Conservation (phyloP, 2,329 filamentous ascomycete genomes). For the Helminthosporium solani region DNA sequence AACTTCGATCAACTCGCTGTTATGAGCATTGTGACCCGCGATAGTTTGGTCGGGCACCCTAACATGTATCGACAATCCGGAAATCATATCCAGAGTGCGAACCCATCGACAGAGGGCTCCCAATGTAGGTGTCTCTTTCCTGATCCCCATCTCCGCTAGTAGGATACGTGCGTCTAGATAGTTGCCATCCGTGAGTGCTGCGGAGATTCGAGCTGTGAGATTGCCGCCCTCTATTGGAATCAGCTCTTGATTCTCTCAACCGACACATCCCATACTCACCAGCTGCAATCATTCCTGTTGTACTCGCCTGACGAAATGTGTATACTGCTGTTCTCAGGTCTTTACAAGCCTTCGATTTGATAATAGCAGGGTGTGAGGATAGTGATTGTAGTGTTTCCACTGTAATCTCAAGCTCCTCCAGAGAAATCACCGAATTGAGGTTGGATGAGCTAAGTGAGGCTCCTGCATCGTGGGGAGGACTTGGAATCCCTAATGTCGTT, state of each 20-base stretch:
- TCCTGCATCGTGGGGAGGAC: neutral
- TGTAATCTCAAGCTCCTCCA: conserved; percentile 66
- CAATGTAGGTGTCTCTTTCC: conserved; percentile 64
- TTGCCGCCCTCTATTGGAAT: conserved; percentile 55
- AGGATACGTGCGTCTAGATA: conserved; percentile 66
- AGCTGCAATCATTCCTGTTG: conserved; percentile 62
- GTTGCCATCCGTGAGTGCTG: conserved; percentile 64
- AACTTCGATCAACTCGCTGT: conserved; percentile 55
- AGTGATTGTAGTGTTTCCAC: conserved; percentile 64
- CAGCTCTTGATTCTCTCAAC: conserved; percentile 10
- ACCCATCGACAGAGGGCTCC: conserved; percentile 73
- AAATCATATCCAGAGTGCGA: conserved; percentile 68
- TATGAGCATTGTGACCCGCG: conserved; percentile 47
- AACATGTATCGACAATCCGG: conserved; percentile 61
- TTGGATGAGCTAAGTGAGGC: neutral
- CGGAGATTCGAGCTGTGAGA: conserved; percentile 66
- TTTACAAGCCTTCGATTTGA: conserved; percentile 69
- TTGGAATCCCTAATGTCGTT: neutral
- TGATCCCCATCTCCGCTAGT: conserved; percentile 68
- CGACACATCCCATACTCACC: conserved; percentile 34
- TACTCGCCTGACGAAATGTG: conserved; percentile 68
- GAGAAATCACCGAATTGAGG: neutral
- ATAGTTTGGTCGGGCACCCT: conserved; percentile 40
- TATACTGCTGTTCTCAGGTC: conserved; percentile 67
- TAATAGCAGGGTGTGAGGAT: conserved; percentile 59